phyloP scores from a whole-genome alignment of 1,284 basidiomycete species.

The Gomphus sp. region DNA sequence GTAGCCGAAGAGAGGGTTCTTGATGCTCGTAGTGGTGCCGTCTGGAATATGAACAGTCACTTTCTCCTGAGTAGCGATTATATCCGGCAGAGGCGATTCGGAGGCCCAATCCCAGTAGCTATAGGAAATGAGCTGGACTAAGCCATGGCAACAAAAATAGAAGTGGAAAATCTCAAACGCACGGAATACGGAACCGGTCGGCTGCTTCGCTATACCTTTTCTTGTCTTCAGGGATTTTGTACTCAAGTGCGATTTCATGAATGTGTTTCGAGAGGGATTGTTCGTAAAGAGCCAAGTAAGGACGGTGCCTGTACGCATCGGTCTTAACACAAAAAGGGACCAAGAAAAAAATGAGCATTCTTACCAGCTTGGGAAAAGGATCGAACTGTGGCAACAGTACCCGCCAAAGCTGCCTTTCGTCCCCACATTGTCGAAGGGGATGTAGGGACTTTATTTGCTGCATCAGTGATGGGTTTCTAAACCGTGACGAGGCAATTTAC shows the following conservation, averaged over 20 bases:
- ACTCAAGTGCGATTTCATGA: slow-evolving; percentile 9
- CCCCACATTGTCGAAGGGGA: slow-evolving; percentile 5
- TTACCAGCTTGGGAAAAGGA: slow-evolving; percentile 11
- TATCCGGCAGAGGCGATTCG: slow-evolving; percentile 31
- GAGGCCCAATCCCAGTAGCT: slow-evolving; percentile 34
- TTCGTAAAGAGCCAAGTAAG: slow-evolving; percentile 9
- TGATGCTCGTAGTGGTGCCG: slow-evolving; percentile 23
- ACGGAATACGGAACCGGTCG: slow-evolving; percentile 9
- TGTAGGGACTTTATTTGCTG: slow-evolving; percentile 1
- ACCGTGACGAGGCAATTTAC: background rate
- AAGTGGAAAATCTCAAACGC: background rate
- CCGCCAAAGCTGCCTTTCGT: slow-evolving; percentile 7
- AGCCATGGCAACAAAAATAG: background rate
- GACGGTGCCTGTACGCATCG: slow-evolving; percentile 7
- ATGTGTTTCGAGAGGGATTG: slow-evolving; percentile 6
- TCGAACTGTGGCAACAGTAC: slow-evolving; percentile 10
- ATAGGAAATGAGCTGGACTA: background rate
- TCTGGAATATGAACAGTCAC: slow-evolving; percentile 30
- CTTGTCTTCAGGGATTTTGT: background rate
- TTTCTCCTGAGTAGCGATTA: slow-evolving; percentile 28
- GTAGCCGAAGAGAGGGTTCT: slow-evolving; percentile 37
- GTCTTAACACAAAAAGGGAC: background rate
- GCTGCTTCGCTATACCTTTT: slow-evolving; percentile 5
- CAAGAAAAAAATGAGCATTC: background rate
- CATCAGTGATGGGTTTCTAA: background rate